These are phyloP conservation scores for Epichloe gansuensis DNA, from an alignment of 2,329 filamentous ascomycete genomes.

Conservation along the genomic window DNA sequence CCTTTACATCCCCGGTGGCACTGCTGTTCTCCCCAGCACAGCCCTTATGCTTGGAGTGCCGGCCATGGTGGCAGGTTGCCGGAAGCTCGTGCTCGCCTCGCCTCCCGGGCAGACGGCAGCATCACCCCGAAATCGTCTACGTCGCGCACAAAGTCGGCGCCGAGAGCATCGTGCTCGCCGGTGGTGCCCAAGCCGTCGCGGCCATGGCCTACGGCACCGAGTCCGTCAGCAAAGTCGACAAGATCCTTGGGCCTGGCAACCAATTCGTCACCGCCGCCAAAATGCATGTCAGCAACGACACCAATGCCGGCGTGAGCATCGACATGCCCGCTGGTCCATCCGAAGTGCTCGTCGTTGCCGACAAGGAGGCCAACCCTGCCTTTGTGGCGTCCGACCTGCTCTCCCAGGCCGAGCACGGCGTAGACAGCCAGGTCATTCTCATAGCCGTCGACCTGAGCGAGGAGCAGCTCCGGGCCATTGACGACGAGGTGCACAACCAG, in stretches of 20 bases:
- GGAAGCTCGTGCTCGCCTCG: slow-evolving; percentile 86
- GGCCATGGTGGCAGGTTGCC: slow-evolving; percentile 92
- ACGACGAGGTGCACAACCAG: slow-evolving; percentile 81
- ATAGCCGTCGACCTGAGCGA: slow-evolving; percentile 74
- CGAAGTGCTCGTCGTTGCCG: slow-evolving; percentile 91
- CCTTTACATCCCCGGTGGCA: slow-evolving; percentile 89
- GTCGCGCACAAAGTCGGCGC: slow-evolving; percentile 94
- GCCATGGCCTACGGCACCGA: slow-evolving; percentile 97
- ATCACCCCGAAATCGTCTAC: slow-evolving; percentile 94
- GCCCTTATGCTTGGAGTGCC: slow-evolving; percentile 97
- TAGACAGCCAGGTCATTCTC: slow-evolving; percentile 89
- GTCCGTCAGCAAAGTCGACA: slow-evolving; percentile 91
- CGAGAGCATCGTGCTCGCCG: slow-evolving; percentile 88
- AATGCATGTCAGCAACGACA: slow-evolving; percentile 97
- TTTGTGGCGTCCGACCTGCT: slow-evolving; percentile 93
- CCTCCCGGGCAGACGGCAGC: slow-evolving; percentile 77
- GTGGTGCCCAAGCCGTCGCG: slow-evolving; percentile 88
- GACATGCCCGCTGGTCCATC: slow-evolving; percentile 98
- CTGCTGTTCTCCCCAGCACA: slow-evolving; percentile 91
- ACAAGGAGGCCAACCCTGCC: slow-evolving; percentile 75
- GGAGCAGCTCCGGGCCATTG: slow-evolving; percentile 64
- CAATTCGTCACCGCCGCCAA: slow-evolving; percentile 98
- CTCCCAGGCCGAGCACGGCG: slow-evolving; percentile 91
- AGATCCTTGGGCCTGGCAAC: slow-evolving; percentile 94
- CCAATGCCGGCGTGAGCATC: slow-evolving; percentile 86